phyloP scores from a whole-genome alignment of 169 alveolate genomes.

The Theileria annulata region DNA sequence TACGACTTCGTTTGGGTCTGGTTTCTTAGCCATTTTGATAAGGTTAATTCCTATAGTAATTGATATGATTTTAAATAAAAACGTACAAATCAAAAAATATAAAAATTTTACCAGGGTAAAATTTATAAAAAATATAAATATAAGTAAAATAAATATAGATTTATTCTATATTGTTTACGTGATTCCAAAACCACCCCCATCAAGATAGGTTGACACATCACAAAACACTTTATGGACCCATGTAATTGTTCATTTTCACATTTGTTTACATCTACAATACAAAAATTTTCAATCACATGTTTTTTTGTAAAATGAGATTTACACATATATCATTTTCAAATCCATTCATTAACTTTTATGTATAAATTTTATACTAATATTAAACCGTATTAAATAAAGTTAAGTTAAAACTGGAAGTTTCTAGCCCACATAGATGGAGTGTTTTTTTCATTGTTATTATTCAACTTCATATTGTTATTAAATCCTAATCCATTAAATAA shows the following conservation, averaged over 20 bases:
- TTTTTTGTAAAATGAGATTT: neutral
- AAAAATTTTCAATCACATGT: neutral
- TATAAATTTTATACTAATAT: neutral
- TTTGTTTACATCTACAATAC: neutral
- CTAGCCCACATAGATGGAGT: conserved; percentile 65
- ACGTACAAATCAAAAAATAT: neutral
- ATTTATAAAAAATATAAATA: conserved; percentile 1
- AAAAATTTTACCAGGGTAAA: neutral
- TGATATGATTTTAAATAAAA: neutral
- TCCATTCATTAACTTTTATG: neutral
- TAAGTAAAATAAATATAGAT: neutral
- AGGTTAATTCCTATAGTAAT: neutral
- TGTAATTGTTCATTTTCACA: no score
- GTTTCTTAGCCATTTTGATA: conserved; percentile 75
- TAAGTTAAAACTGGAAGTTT: conserved; percentile 32
- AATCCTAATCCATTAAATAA: conserved; percentile 59
- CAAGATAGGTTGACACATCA: neutral
- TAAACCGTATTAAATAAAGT: neutral
- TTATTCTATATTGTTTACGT: neutral
- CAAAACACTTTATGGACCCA: neutral
- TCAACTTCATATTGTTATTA: conserved; percentile 16
- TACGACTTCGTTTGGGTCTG: conserved; percentile 78
- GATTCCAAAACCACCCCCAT: conserved; percentile 22
- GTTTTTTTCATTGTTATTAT: conserved; percentile 9
- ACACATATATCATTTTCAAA: neutral